Conservation (phyloP, 345 rosid species). For the Toxicodendron radicans region DNA sequence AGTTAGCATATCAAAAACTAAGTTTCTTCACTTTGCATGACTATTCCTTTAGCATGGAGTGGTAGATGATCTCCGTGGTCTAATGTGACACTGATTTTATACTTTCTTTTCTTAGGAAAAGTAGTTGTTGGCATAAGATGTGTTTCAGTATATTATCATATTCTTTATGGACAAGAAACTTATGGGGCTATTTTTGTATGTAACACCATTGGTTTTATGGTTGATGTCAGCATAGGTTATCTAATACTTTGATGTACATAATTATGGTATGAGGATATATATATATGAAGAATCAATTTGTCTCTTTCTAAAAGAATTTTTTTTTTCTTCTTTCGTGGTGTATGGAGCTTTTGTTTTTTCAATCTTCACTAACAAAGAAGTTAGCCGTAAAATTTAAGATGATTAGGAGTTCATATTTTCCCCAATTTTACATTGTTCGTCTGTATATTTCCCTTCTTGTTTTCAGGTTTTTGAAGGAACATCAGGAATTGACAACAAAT, state of each 20-base stretch:
- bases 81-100: background rate
- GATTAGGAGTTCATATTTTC: background rate
- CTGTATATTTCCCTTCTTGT: slow-evolving; percentile 8
- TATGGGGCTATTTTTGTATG: too few relatives aligned
- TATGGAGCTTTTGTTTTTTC: background rate
- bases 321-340: too few relatives aligned
- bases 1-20: too few relatives aligned
- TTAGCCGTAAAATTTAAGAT: background rate
- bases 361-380: background rate
- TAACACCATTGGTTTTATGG: too few relatives aligned
- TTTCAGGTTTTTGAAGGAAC: slow-evolving; percentile 92
- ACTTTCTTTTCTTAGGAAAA: too few relatives aligned
- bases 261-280: background rate
- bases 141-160: background rate
- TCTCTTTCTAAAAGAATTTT: background rate
- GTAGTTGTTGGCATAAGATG: background rate
- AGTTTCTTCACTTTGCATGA: background rate
- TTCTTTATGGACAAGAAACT: background rate
- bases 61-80: background rate
- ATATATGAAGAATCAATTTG: background rate
- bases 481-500: slow-evolving; percentile 92
- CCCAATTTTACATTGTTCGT: background rate
- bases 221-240: background rate
- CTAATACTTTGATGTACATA: background rate
- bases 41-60: background rate